Conservation (phyloP, 1,284 basidiomycete genomes). For the Irpex sp. region DNA sequence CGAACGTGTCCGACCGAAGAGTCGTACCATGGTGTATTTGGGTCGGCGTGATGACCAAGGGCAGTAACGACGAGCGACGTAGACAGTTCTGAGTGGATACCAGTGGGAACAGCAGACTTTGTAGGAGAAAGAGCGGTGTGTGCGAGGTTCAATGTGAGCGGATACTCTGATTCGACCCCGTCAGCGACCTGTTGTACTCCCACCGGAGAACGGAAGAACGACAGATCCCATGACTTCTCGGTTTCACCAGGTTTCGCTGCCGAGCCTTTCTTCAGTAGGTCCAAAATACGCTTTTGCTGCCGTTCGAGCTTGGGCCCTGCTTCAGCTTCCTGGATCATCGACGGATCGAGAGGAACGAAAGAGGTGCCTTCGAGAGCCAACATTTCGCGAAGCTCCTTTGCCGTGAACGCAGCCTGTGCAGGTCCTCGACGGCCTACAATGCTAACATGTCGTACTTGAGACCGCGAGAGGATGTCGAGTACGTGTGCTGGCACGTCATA, state of each 20-base stretch:
- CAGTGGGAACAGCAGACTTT: conserved; percentile 59
- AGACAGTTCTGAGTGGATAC: conserved; percentile 43
- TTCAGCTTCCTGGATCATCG: conserved; percentile 39
- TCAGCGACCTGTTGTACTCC: conserved; percentile 31
- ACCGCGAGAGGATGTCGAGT: conserved; percentile 63
- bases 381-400: conserved; percentile 94
- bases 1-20: conserved; percentile 51
- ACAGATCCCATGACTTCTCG: conserved; percentile 73
- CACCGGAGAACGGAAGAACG: conserved; percentile 75
- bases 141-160: conserved; percentile 41
- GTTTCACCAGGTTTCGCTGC: conserved; percentile 37
- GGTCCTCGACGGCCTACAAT: conserved; percentile 88
- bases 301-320: conserved; percentile 39
- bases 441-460: conserved; percentile 72
- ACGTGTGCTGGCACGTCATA: conserved; percentile 85
- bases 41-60: conserved; percentile 83
- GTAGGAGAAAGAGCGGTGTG: conserved; percentile 57
- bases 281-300: conserved; percentile 64
- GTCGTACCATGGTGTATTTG: conserved; percentile 49
- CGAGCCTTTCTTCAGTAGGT: conserved; percentile 70
- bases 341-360: conserved; percentile 57
- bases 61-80: conserved; percentile 87
- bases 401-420: conserved; percentile 88
- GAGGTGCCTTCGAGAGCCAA: conserved; percentile 71
- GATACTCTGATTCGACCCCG: conserved; percentile 23